Conservation (phyloP, 306 rosid species). For the Oemleria cerasiformis region DNA sequence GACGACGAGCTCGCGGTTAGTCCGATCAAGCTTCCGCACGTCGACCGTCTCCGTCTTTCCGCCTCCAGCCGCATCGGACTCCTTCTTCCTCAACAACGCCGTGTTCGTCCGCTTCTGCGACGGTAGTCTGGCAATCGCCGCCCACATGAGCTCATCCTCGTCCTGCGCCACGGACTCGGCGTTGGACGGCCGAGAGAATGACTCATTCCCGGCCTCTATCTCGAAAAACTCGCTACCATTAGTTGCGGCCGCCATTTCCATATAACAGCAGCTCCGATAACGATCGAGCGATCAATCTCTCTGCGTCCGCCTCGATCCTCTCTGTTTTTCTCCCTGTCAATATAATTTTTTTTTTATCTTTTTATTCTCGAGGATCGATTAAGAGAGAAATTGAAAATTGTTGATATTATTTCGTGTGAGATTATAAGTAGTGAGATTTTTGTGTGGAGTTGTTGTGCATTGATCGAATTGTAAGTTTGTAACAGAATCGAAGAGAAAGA, state of each 20-base stretch:
- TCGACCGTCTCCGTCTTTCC: conserved; percentile 34
- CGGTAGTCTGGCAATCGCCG: conserved; percentile 59
- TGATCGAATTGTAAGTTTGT: not conserved
- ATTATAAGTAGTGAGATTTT: too few species aligned
- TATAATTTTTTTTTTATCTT: not conserved
- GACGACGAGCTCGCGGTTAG: conserved; percentile 61
- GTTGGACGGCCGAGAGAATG: conserved; percentile 61
- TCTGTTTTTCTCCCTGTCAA: not conserved
- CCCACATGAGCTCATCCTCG: conserved; percentile 72
- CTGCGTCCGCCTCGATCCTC: too few species aligned
- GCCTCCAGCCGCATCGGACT: conserved; percentile 1
- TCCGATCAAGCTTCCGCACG: conserved; percentile 57
- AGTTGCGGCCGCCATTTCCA: conserved; percentile 61
- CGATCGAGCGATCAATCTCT: not conserved
- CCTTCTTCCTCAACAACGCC: conserved; percentile 45
- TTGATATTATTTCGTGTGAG: too few species aligned
- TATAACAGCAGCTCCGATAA: not conserved
- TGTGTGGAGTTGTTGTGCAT: not conserved
- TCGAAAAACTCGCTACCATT: conserved; percentile 79
- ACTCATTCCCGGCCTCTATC: conserved; percentile 26
- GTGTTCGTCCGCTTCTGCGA: conserved; percentile 49
- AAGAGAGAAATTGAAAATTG: not conserved
- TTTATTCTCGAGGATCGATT: not conserved
- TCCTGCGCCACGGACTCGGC: conserved; percentile 60
- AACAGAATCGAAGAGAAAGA: not conserved